Conservation (phyloP, 805 yeast genomes). For the baker's yeast (Saccharomyces cerevisiae) region DNA sequence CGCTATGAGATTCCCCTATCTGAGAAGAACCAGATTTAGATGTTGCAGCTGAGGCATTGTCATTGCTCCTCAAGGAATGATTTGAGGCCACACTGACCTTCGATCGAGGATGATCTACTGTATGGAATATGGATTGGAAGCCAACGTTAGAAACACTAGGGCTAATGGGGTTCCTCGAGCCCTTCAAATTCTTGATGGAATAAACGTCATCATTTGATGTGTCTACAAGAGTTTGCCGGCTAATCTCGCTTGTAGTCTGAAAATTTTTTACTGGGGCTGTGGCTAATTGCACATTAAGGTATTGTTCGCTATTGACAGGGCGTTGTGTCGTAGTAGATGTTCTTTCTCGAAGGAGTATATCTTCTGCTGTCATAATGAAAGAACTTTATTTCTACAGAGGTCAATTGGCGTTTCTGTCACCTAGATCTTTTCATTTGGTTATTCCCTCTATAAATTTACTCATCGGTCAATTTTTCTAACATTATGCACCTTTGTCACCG, state of each 20-base stretch:
- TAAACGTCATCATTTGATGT: not conserved
- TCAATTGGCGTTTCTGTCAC: not conserved
- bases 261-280: not conserved
- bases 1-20: not conserved
- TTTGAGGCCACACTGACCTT: not conserved
- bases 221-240: not conserved
- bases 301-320: not conserved
- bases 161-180: slow-evolving; percentile 1
- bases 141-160: slow-evolving; percentile 24
- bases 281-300: not conserved
- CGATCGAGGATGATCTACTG: not conserved
- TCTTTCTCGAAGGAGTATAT: not conserved
- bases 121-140: slow-evolving; percentile 22
- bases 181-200: not conserved
- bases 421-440: not conserved
- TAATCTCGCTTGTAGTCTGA: not conserved
- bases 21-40: not conserved
- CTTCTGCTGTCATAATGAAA: not conserved
- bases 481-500: not conserved
- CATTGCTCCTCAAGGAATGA: not conserved
- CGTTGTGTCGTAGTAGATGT: not conserved
- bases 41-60: not conserved
- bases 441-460: not conserved
- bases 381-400: not conserved
- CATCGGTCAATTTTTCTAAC: not conserved